Evolutionary conservation across 2,329 filamentous ascomycete species (phyloP).

Genomic region (Ophiocordyceps camponoti-leonardi): DNA sequence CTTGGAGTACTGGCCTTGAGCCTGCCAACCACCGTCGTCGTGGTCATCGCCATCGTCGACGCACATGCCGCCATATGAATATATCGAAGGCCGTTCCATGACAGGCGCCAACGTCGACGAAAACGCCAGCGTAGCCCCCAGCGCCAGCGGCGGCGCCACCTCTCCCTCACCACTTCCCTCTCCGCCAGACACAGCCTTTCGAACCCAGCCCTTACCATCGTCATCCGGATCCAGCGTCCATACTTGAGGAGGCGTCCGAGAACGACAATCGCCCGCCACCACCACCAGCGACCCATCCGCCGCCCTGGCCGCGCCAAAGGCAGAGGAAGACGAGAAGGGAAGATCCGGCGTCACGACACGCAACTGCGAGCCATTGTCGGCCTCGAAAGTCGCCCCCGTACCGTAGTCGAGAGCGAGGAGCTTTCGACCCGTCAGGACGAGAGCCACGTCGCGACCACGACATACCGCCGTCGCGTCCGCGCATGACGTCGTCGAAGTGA

Average conservation of each 20-base stretch:
- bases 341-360: constrained; percentile 33
- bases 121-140: constrained; percentile 47
- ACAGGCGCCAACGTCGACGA: constrained; percentile 39
- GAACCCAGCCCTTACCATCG: constrained; percentile 9
- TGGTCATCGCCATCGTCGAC: background rate
- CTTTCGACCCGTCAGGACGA: constrained; percentile 47
- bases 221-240: constrained; percentile 47
- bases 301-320: constrained; percentile 48
- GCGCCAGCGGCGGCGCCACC: constrained; percentile 1
- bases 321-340: constrained; percentile 43
- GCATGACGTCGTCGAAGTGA: constrained; percentile 16
- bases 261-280: background rate
- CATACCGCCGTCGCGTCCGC: constrained; percentile 2
- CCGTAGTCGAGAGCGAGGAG: constrained; percentile 53
- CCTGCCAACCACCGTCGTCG: constrained; percentile 39
- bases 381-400: constrained; percentile 29
- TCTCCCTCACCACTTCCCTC: background rate
- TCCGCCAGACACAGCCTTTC: constrained; percentile 7
- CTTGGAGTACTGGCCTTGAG: constrained; percentile 61
- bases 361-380: constrained; percentile 20
- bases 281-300: background rate
- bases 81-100: constrained; percentile 39
- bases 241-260: constrained; percentile 19
- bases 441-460: constrained; percentile 34
- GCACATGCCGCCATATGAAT: constrained; percentile 86